Conservation (phyloP, 495 filamentous ascomycete genomes). For the Aspergillus homomorphus region DNA sequence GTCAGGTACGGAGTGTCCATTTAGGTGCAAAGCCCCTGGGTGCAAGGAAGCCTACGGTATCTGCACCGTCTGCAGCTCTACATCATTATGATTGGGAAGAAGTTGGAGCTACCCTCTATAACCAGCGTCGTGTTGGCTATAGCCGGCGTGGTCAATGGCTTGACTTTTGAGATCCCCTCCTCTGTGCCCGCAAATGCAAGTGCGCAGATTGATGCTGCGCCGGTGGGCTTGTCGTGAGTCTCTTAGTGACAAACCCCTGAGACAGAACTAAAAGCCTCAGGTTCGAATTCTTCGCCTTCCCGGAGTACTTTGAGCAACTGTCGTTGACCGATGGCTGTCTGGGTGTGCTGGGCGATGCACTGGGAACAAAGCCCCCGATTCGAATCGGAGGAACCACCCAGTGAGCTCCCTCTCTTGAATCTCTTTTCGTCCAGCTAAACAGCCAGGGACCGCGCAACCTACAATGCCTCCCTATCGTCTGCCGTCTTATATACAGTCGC, state of each 20-base stretch:
- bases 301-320: conserved; percentile 55
- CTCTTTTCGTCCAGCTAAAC: too few relatives aligned
- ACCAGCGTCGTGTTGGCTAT: neutral
- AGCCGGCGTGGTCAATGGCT: conserved; percentile 1
- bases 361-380: conserved; percentile 54
- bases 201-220: conserved; percentile 23
- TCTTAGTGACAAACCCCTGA: neutral
- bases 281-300: conserved; percentile 60
- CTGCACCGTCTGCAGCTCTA: neutral
- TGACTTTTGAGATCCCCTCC: conserved; percentile 9
- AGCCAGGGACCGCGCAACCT: conserved; percentile 49
- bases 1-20: neutral
- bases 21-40: neutral
- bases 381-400: conserved; percentile 61
- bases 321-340: conserved; percentile 53
- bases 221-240: conserved; percentile 53
- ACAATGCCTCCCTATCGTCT: conserved; percentile 45
- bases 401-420: conserved; percentile 10
- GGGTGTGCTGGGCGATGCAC: conserved; percentile 51
- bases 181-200: conserved; percentile 10
- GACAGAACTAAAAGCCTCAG: conserved; percentile 16
- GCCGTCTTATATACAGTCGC: conserved; percentile 58
- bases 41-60: too few relatives aligned
- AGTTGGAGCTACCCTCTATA: neutral
- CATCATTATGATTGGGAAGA: neutral